phyloP scores from a whole-genome alignment of 441 rosid species.

The Kokia cookei region DNA sequence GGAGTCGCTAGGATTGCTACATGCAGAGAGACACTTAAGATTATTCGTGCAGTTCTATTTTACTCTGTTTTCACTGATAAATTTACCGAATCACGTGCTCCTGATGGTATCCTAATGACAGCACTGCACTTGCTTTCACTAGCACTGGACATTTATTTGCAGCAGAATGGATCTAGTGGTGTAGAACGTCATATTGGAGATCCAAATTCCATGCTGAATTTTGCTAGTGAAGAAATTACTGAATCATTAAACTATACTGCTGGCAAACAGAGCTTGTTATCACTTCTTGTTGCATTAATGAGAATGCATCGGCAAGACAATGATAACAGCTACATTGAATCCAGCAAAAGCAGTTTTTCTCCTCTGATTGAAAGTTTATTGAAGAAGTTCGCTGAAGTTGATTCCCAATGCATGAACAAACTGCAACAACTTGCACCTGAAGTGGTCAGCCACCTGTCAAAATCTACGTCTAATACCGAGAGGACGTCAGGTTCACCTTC shows the following conservation, averaged over 20 bases:
- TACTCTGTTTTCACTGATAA: constrained; percentile 72
- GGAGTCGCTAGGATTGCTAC: constrained; percentile 77
- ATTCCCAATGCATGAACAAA: constrained; percentile 57
- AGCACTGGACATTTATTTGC: constrained; percentile 68
- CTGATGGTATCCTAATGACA: constrained; percentile 64
- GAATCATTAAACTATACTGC: constrained; percentile 46
- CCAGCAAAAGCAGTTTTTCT: constrained; percentile 60
- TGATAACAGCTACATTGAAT: constrained; percentile 43
- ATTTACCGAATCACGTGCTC: constrained; percentile 62
- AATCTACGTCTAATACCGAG: constrained; percentile 23
- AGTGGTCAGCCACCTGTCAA: constrained; percentile 47
- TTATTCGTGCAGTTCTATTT: constrained; percentile 71
- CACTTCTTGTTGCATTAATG: constrained; percentile 86
- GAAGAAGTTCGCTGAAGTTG: constrained; percentile 75
- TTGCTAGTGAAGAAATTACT: constrained; percentile 61
- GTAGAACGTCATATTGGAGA: constrained; percentile 27
- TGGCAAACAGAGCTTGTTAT: constrained; percentile 66
- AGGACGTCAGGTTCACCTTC: constrained; percentile 32
- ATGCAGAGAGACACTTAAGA: constrained; percentile 60
- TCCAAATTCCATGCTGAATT: constrained; percentile 43
- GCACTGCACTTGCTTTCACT: constrained; percentile 86
- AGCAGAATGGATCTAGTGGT: constrained; percentile 39
- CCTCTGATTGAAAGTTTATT: constrained; percentile 72
- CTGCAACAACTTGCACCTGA: constrained; percentile 83
- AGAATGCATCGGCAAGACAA: constrained; percentile 56